phyloP scores from a whole-genome alignment of 305 asterid species.

The Euphrasia arctica region DNA sequence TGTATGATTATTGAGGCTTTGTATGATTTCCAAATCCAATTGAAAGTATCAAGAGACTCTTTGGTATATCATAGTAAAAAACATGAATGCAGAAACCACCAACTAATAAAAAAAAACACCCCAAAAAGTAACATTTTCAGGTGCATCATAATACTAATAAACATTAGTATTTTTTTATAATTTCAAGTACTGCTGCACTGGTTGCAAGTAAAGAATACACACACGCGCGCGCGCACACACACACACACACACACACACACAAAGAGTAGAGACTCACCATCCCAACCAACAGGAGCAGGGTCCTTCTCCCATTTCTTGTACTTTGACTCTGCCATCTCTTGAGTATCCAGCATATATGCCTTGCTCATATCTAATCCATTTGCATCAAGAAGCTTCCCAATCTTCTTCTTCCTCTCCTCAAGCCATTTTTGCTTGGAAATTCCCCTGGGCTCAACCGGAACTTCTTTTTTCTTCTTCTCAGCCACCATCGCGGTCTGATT shows the following conservation, averaged over 20 bases:
- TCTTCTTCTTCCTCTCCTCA: conserved; percentile 88
- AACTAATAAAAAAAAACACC: not conserved
- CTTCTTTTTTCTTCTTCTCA: conserved; percentile 72
- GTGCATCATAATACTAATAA: not conserved
- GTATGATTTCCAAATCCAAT: not conserved
- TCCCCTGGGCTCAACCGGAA: conserved; percentile 80
- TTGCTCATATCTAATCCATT: conserved; percentile 90
- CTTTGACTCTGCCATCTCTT: conserved; percentile 73
- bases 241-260: not conserved
- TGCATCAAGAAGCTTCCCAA: conserved; percentile 81
- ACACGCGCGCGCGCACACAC: no score
- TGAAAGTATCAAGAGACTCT: not conserved
- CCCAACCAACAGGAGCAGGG: conserved; percentile 98
- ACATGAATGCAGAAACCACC: conserved; percentile 5
- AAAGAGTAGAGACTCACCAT: conserved; percentile 44
- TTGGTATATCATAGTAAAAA: conserved; percentile 6
- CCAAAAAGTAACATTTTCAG: not conserved
- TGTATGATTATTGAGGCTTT: not conserved
- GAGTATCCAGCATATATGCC: conserved; percentile 86
- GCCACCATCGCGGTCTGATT: conserved; percentile 85
- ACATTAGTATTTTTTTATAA: not conserved
- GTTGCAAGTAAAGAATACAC: not conserved
- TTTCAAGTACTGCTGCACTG: not conserved
- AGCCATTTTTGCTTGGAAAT: conserved; percentile 93
- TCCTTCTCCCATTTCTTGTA: conserved; percentile 92